phyloP scores from a whole-genome alignment of 139 green algal genomes.

The Chlorella sp. region DNA sequence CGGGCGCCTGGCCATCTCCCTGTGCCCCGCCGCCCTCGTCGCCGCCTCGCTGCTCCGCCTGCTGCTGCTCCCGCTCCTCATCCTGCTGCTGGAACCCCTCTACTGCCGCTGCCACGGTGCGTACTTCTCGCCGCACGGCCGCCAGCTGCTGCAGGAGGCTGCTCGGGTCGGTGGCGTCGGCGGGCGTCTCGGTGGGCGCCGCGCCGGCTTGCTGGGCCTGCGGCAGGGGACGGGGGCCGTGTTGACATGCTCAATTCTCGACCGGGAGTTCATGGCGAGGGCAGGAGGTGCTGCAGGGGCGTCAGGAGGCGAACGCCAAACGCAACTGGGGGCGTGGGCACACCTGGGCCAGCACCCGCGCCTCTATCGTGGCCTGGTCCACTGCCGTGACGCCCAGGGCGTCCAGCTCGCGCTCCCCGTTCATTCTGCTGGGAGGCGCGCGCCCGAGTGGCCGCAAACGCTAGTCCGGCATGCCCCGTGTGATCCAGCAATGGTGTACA shows the following conservation, averaged over 20 bases:
- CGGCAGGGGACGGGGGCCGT: neutral
- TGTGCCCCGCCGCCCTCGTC: neutral
- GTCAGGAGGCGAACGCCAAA: neutral
- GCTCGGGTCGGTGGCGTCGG: neutral
- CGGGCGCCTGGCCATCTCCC: neutral
- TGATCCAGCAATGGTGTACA: too few relatives aligned
- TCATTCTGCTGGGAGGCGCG: neutral
- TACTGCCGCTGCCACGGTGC: conserved; percentile 42
- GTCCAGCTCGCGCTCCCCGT: conserved; percentile 12
- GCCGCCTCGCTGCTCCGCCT: neutral
- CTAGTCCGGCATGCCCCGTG: too few relatives aligned
- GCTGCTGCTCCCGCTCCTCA: neutral
- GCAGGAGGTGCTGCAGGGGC: neutral
- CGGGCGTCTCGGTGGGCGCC: conserved; percentile 10
- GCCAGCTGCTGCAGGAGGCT: conserved; percentile 36
- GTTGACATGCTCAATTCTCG: neutral
- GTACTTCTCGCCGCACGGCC: conserved; percentile 33
- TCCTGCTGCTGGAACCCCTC: conserved; percentile 20
- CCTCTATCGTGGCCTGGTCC: conserved; percentile 37
- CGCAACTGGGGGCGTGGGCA: neutral
- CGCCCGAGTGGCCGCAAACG: too few relatives aligned
- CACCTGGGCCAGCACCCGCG: conserved; percentile 46
- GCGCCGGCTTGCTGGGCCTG: conserved; percentile 10
- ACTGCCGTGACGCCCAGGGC: conserved; percentile 38
- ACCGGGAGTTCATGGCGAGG: neutral